A percentile compares a stretch with the other conserved stretches of the same genome.
These are phyloP conservation scores for Exophiala xenobiotica DNA, from an alignment of 2,329 filamentous ascomycete species.

Conservation along the genomic window DNA sequence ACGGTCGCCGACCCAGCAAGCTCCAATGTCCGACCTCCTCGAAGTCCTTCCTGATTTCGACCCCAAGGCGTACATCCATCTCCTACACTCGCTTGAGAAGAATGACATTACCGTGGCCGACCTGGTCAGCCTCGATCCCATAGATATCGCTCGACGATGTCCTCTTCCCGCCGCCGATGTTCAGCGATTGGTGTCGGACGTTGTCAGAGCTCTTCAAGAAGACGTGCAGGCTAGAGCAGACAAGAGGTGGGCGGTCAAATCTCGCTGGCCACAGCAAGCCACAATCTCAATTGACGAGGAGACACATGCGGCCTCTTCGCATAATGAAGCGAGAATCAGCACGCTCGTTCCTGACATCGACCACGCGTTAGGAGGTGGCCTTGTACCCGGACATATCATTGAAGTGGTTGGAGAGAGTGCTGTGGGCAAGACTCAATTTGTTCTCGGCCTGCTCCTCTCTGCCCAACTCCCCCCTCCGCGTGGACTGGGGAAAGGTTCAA, in stretches of 20 bases:
- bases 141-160: slow-evolving; percentile 82
- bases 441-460: slow-evolving; percentile 79
- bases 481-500: slow-evolving; percentile 69
- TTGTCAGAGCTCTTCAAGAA: slow-evolving; percentile 66
- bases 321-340: slow-evolving; percentile 64
- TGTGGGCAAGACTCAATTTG: slow-evolving; percentile 90
- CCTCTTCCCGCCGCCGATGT: slow-evolving; percentile 78
- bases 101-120: slow-evolving; percentile 76
- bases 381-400: slow-evolving; percentile 77
- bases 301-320: slow-evolving; percentile 38
- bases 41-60: slow-evolving; percentile 79
- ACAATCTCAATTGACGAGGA: slow-evolving; percentile 32
- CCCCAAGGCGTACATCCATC: slow-evolving; percentile 66
- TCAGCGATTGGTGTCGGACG: slow-evolving; percentile 66
- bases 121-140: slow-evolving; percentile 76
- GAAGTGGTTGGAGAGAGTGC: slow-evolving; percentile 91
- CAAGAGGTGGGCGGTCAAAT: slow-evolving; percentile 8
- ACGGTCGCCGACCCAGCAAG: slow-evolving; percentile 1
- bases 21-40: slow-evolving; percentile 77
- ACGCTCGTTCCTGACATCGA: slow-evolving; percentile 77
- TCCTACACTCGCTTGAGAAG: slow-evolving; percentile 77
- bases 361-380: slow-evolving; percentile 68
- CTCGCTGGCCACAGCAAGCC: background rate
- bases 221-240: slow-evolving; percentile 14
- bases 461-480: slow-evolving; percentile 75